These are phyloP conservation scores for Phytophthora fragariaefolia DNA, from an alignment of 352 stramenopile species.

Conservation along the genomic window DNA sequence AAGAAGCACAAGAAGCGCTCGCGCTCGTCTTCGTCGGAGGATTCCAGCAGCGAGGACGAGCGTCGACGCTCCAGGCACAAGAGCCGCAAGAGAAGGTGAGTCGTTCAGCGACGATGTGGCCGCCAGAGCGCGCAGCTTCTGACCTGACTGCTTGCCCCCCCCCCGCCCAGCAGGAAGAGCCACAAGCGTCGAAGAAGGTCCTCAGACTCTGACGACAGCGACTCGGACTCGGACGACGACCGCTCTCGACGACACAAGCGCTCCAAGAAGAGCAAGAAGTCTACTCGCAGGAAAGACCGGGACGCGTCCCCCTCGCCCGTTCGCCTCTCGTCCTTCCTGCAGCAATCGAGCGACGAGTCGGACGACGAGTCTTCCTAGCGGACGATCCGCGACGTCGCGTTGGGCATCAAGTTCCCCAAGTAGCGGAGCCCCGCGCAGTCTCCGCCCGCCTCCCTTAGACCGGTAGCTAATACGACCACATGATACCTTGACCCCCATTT, in stretches of 20 bases:
- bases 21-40: constrained; percentile 52
- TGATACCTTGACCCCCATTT: constrained; percentile 29
- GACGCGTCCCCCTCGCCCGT: constrained; percentile 67
- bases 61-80: constrained; percentile 60
- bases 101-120: constrained; percentile 4
- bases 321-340: constrained; percentile 93
- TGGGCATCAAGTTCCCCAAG: constrained; percentile 2
- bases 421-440: background rate
- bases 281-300: constrained; percentile 44
- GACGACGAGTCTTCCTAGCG: constrained; percentile 31
- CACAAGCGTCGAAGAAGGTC: constrained; percentile 63
- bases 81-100: constrained; percentile 81
- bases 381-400: constrained; percentile 5
- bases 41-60: constrained; percentile 63
- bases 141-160: constrained; percentile 20
- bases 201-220: constrained; percentile 49
- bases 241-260: constrained; percentile 41
- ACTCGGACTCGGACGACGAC: constrained; percentile 39
- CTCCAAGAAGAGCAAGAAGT: constrained; percentile 53
- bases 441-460: constrained; percentile 18
- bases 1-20: constrained; percentile 81
- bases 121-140: constrained; percentile 1
- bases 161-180: constrained; percentile 61
- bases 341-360: constrained; percentile 48
- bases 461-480: constrained; percentile 18